Percentiles rank a stretch among this genome's conserved stretches.
phyloP scores from a whole-genome alignment of 2,329 filamentous ascomycete species.

The Alternaria hordeiaustralica region DNA sequence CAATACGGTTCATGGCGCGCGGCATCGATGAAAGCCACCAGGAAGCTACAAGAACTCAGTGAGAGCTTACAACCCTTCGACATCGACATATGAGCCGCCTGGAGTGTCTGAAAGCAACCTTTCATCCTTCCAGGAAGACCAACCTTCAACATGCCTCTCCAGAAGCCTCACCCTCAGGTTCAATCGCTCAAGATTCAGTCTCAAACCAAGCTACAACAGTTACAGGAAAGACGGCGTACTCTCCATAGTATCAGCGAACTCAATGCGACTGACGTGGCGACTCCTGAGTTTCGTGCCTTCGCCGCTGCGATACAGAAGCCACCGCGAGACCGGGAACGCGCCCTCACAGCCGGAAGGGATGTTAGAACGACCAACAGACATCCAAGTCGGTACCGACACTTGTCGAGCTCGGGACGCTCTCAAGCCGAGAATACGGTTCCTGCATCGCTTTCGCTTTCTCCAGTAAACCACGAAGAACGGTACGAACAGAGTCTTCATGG shows the following conservation, averaged over 20 bases:
- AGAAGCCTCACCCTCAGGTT: slow-evolving; percentile 21
- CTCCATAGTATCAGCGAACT: slow-evolving; percentile 41
- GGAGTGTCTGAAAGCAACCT: rapidly evolving
- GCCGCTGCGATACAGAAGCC: slow-evolving; percentile 7
- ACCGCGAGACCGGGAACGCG: slow-evolving; percentile 1
- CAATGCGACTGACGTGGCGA: slow-evolving; percentile 16
- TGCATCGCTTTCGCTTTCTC: slow-evolving; percentile 4
- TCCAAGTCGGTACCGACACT: slow-evolving; percentile 25
- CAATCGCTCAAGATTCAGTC: slow-evolving; percentile 3
- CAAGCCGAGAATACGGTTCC: slow-evolving; percentile 1
- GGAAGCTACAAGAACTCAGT: too few relatives aligned
- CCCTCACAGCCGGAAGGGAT: neutral
- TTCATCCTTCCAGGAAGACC: neutral
- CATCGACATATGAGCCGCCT: rapidly evolving
- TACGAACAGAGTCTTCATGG: neutral
- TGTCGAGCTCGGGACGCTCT: neutral
- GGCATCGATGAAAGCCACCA: neutral
- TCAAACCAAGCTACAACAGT: slow-evolving; percentile 3
- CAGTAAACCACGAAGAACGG: slow-evolving; percentile 7
- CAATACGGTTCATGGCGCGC: slow-evolving; percentile 15
- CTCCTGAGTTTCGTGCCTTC: slow-evolving; percentile 17
- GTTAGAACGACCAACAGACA: slow-evolving; percentile 15
- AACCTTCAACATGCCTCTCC: slow-evolving; percentile 24
- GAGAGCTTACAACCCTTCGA: neutral
- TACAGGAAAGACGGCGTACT: slow-evolving; percentile 33